Evolutionary conservation across 2,329 filamentous ascomycete genomes (phyloP), one percentile per base, ranked within the genome.

Genomic region (Aschersonia sp.): DNA sequence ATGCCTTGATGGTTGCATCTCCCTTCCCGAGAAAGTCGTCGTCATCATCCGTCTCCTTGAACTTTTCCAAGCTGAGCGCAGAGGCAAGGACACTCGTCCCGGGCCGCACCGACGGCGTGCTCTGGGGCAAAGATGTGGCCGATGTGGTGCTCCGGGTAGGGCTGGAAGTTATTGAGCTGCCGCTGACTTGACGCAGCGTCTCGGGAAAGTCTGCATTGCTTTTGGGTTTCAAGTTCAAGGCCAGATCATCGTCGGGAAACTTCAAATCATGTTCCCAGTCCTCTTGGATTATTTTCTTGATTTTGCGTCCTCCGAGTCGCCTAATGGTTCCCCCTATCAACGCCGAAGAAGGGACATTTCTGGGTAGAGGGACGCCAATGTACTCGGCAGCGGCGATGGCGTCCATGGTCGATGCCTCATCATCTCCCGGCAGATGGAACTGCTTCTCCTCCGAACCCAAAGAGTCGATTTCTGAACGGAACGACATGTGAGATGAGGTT

Each of bases 321-420:
- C 94, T 94, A 60, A 97, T 97, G 8, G 88, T 90, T 46, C 92
- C 92, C 47, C 90, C 90, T 62, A 92, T 78, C 42, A 98, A 71
- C 32, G 92, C 92, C 22, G 90, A 95, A 32, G 85, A 79, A 1
- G 90, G 88, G 33, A 97, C 80, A 60, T 89, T 89, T 46, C 78
- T 72, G 31, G 92, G 92, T 48, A 97, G 79, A 6, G 92, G 90
- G 53, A 98, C 95, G 55, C 92, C 92, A 30, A 88, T 89, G 61
- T 81, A 82, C 58, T 87, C 85, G 35, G 89, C 90, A 6, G 87
- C 85, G 30, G 85, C 79, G 57, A 98, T 90, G 51, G 92, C 89
- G 60, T 94, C 85, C 56, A 82, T 69, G 8, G 85, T 94, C 1
- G 87, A 87, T 53, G 79, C 76, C 57, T 94, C 86, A 61, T 96